phyloP scores from a whole-genome alignment of 208 protist species.

The Lotmaria passim region DNA sequence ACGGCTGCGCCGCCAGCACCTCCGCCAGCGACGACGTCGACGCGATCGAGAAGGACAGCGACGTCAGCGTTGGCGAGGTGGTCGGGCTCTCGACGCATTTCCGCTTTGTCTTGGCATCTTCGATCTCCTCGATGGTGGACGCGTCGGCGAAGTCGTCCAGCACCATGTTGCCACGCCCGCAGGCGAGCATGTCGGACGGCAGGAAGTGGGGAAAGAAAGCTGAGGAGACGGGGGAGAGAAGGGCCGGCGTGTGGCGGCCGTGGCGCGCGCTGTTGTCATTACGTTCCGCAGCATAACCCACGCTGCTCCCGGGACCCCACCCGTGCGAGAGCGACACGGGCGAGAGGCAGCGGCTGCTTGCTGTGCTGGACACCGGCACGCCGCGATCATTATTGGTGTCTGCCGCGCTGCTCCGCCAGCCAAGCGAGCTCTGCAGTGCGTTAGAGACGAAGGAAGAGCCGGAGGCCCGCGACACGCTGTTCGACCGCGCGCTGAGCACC shows the following conservation, averaged over 20 bases:
- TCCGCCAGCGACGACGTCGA: constrained; percentile 26
- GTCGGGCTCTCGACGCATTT: constrained; percentile 31
- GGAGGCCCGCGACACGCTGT: constrained; percentile 26
- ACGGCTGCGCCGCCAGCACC: constrained; percentile 15
- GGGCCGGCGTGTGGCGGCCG: background rate
- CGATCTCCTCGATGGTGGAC: constrained; percentile 35
- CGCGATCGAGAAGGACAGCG: constrained; percentile 14
- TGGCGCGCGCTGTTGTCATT: background rate
- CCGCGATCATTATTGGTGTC: background rate
- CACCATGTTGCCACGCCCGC: background rate
- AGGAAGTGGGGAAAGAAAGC: background rate
- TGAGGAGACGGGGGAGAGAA: background rate
- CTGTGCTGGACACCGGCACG: background rate
- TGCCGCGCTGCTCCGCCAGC: background rate
- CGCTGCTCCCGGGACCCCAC: background rate
- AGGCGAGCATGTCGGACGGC: background rate
- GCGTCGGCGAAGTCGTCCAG: constrained; percentile 4
- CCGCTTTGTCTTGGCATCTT: constrained; percentile 20
- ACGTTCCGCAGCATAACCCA: too few species aligned
- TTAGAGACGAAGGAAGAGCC: constrained; percentile 1
- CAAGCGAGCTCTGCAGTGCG: constrained; percentile 17
- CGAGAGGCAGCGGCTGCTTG: constrained; percentile 17
- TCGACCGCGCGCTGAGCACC: constrained; percentile 18
- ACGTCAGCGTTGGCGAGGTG: constrained; percentile 10
- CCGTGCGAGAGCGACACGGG: constrained; percentile 7